Base-by-base conservation (phyloP, 257 asterid genomes). In the Leptodermis oblonga region DNA sequence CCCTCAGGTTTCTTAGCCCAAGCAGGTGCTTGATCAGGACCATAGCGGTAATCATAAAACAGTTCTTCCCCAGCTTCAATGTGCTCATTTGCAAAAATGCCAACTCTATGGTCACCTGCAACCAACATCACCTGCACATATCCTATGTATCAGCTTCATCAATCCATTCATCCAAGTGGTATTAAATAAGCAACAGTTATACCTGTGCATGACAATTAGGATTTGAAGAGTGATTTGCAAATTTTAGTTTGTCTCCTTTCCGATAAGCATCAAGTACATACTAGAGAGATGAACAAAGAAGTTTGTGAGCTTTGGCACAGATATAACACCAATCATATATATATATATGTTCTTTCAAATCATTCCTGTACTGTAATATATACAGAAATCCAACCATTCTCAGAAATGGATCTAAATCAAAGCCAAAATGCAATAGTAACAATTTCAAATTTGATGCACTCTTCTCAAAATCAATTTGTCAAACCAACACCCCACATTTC, bases 41-140 rank as follows among this genome's bases (percentile, higher is more conserved):
- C 95, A 69, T 94, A 91, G 3, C 95, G 93, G 75, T 91, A 94
- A 66, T 94, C 99, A 48, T 94, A 91, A 77, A 94, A 94, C 51
- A 91, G 85, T 83, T 94, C 99, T 73, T 89, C 91, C 14, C 96
- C 87, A 52, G 95, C 89, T 65, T 83, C 95, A 39, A 94, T 87
- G 33, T 61, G 88, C 79, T 94, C 97, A 0, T 94, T 94, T 17
- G 99, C 97, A 64, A 82, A 94, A 48, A 94, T 94, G 36, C 97
- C 97, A 62, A 94, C 99, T n/a, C 97, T 96, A 75, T 94, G 97
- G 75, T 94, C 99, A 46, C 99, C 99, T 22, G 96, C 93, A 67
- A 91, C 99, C 77, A 84, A 55, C 92, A 89, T 89, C 37, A 94
- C 92, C 99, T 94, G 82, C 45, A 67, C 52, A 39, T 37, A 62